Conservation (phyloP, 345 rosid species). For the Mallotus nudiflorus region DNA sequence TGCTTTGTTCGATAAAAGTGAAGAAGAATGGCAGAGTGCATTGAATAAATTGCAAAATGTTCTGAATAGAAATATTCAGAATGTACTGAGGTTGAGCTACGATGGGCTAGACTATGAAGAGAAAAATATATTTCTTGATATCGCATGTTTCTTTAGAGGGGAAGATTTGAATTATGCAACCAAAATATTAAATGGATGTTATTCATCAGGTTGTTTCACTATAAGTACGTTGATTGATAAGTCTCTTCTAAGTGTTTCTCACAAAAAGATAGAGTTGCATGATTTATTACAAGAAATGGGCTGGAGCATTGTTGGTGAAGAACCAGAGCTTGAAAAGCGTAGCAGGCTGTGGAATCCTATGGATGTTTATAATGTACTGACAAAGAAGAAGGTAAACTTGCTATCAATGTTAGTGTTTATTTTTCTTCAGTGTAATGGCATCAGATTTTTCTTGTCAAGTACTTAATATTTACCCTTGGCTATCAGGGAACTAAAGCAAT, state of each 20-base stretch:
- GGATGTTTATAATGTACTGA: background rate
- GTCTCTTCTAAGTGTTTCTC: background rate
- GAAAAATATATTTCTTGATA: background rate
- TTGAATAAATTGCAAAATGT: background rate
- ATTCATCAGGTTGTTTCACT: background rate
- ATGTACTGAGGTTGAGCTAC: background rate
- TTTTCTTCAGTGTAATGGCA: background rate
- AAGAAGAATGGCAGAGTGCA: background rate
- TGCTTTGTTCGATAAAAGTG: background rate
- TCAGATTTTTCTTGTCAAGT: background rate
- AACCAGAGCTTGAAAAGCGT: slow-evolving; percentile 7
- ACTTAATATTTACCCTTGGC: background rate
- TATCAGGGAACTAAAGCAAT: slow-evolving; percentile 6
- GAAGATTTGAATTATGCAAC: background rate
- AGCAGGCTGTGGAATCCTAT: slow-evolving; percentile 17
- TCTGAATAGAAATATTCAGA: background rate
- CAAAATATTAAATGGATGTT: background rate
- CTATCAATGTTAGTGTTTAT: background rate
- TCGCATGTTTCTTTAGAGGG: background rate
- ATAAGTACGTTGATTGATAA: background rate
- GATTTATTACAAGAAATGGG: slow-evolving; percentile 21
- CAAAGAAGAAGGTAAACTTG: background rate
- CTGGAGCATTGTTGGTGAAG: background rate
- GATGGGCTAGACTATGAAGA: background rate
- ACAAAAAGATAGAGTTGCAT: background rate